These are phyloP conservation scores for Pachyrhizus erosus DNA, from an alignment of 306 rosid genomes.

Conservation along the genomic window DNA sequence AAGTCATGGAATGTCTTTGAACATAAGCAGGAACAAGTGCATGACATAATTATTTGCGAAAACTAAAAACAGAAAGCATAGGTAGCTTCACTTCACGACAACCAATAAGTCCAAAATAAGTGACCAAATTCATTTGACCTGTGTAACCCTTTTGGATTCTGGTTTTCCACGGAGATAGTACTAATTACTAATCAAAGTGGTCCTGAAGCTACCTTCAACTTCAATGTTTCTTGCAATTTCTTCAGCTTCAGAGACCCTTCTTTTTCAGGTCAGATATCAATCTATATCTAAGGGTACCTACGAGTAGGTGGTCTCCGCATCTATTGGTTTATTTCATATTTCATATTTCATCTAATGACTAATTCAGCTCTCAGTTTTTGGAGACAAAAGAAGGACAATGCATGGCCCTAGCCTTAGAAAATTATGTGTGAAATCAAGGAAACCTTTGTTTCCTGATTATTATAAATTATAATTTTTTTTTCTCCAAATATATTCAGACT, in stretches of 20 bases:
- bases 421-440: background rate
- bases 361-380: background rate
- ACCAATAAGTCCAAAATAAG: background rate
- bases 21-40: conserved; percentile 26
- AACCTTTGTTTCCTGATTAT: no score
- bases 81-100: conserved; percentile 29
- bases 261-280: conserved; percentile 39
- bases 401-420: background rate
- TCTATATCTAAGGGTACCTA: conserved; percentile 23
- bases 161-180: background rate
- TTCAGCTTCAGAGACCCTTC: conserved; percentile 13
- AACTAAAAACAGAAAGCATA: conserved; percentile 14
- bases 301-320: background rate
- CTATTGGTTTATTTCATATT: background rate
- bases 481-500: no score
- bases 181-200: conserved; percentile 17
- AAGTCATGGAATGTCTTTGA: conserved; percentile 22
- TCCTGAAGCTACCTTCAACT: conserved; percentile 1
- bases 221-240: conserved; percentile 23
- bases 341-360: background rate
- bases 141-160: conserved; percentile 3
- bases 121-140: conserved; percentile 13
- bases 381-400: conserved; percentile 29
- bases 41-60: conserved; percentile 1
- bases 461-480: no score